A percentile compares a stretch with the other conserved stretches of the same genome.
phyloP scores from a whole-genome alignment of 148 eudicot species.

The Amaranthus hypochondriacus region DNA sequence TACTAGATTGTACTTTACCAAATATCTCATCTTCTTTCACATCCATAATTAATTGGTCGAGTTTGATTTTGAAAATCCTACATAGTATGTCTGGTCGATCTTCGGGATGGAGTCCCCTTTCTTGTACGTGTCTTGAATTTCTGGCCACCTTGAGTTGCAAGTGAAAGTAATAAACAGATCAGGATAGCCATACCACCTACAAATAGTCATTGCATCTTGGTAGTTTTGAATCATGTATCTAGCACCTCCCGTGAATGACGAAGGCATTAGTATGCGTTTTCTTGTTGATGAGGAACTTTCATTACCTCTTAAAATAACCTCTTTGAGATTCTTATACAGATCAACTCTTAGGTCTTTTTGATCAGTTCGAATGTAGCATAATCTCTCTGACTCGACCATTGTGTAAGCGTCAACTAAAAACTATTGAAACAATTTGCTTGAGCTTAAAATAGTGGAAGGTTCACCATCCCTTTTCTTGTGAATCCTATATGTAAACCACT shows the following conservation, averaged over 20 bases:
- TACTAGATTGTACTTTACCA: neutral
- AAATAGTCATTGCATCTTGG: no score
- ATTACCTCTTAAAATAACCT: neutral
- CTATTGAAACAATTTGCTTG: no score
- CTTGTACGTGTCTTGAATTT: neutral
- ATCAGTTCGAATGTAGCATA: no score
- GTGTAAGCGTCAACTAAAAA: no score
- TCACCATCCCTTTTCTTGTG: no score
- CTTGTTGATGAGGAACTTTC: neutral
- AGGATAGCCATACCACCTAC: no score
- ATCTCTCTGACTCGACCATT: neutral
- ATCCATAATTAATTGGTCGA: neutral
- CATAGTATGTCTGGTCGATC: neutral
- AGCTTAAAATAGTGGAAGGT: no score
- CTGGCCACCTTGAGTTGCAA: neutral
- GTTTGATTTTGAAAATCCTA: neutral
- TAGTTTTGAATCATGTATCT: neutral
- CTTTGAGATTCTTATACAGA: neutral
- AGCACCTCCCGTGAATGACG: neutral
- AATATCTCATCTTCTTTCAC: neutral
- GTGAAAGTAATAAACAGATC: neutral
- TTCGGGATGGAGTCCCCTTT: neutral
- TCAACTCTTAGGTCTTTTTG: neutral
- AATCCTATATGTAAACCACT: neutral
- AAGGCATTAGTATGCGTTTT: neutral